These are phyloP conservation scores for Starmerella floricola DNA, from an alignment of 805 yeast species.

Conservation along the genomic window DNA sequence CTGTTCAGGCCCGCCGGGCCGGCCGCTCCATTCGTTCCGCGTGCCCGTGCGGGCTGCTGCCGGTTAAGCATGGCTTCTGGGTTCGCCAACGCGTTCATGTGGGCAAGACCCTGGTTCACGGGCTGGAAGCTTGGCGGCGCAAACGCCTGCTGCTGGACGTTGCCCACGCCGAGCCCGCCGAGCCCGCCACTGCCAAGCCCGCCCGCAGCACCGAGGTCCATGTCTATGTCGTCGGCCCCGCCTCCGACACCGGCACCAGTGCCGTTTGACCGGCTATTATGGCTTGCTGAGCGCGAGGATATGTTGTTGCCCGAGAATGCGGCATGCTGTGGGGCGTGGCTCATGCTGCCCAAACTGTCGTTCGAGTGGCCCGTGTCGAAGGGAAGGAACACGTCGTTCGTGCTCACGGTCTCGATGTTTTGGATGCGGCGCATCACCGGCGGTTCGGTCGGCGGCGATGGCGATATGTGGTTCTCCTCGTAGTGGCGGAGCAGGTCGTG, in stretches of 20 bases:
- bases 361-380: slow-evolving; percentile 12
- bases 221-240: not conserved
- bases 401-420: slow-evolving; percentile 77
- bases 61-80: not conserved
- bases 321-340: not conserved
- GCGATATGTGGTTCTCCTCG: slow-evolving; percentile 84
- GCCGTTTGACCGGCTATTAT: not conserved
- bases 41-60: no score
- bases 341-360: not conserved
- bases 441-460: slow-evolving; percentile 38
- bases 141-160: slow-evolving; percentile 12
- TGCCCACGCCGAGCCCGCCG: not conserved
- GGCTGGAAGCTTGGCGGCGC: slow-evolving; percentile 22
- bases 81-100: not conserved
- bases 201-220: not conserved
- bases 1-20: no score
- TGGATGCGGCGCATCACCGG: slow-evolving; percentile 31
- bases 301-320: not conserved
- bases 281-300: not conserved
- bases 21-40: no score
- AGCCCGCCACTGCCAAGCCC: not conserved
- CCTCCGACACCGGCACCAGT: not conserved
- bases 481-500: slow-evolving; percentile 90
- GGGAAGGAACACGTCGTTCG: slow-evolving; percentile 76
- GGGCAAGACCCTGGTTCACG: not conserved